A percentile compares a stretch with the other conserved stretches of the same genome.
Conservation (phyloP, 257 asterid species). For the Solanum chiquidenum region DNA sequence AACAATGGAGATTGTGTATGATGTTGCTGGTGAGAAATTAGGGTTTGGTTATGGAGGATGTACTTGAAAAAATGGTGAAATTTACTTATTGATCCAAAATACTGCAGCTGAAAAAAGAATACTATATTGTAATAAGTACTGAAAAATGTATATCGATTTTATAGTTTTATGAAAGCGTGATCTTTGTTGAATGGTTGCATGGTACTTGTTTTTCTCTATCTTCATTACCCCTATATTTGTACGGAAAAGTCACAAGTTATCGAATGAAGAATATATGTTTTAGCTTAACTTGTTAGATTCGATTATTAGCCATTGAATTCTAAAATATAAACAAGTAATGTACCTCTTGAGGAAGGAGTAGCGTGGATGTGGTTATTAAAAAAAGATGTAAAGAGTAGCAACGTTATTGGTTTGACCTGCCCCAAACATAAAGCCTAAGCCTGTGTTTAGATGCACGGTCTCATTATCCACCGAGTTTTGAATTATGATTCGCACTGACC, state of each 20-base stretch:
- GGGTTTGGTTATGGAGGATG: constrained; percentile 65
- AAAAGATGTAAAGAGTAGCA: neutral
- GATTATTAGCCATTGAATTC: no score
- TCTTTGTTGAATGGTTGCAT: neutral
- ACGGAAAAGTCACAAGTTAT: neutral
- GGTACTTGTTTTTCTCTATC: neutral
- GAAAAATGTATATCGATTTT: neutral
- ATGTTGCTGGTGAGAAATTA: constrained; percentile 56
- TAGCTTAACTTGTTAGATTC: no score
- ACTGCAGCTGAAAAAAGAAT: neutral
- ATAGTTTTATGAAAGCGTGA: neutral
- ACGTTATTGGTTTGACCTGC: neutral
- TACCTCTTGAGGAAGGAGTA: neutral
- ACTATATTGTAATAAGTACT: neutral
- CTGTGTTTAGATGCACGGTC: neutral
- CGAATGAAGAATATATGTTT: neutral
- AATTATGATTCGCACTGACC: neutral
- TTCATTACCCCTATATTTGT: neutral
- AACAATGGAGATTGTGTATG: constrained; percentile 55
- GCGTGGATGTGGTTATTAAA: neutral
- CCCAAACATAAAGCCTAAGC: neutral
- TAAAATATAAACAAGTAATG: neutral
- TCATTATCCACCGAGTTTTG: neutral
- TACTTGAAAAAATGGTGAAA: neutral
- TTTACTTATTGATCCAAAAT: neutral